Conservation (phyloP, 164 flowering plant species). For the Berberis vulgaris region DNA sequence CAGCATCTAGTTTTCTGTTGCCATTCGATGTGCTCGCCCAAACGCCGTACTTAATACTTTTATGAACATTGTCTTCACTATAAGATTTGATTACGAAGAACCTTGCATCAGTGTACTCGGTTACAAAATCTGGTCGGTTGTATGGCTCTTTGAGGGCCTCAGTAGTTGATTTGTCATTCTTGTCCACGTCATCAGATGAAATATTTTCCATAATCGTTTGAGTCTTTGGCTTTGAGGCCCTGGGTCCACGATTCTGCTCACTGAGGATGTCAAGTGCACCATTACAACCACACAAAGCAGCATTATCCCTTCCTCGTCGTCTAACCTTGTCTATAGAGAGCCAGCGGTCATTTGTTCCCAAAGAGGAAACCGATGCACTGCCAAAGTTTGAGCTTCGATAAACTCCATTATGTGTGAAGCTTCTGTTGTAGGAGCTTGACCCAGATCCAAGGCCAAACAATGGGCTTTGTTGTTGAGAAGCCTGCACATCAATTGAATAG, state of each 20-base stretch:
- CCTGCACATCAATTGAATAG: slow-evolving; percentile 26
- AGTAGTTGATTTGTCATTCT: slow-evolving; percentile 24
- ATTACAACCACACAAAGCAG: slow-evolving; percentile 43
- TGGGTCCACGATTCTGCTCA: slow-evolving; percentile 91
- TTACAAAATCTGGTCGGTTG: slow-evolving; percentile 59
- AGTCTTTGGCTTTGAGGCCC: slow-evolving; percentile 63
- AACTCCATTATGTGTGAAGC: slow-evolving; percentile 34
- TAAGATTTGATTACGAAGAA: slow-evolving; percentile 89
- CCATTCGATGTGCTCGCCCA: slow-evolving; percentile 98
- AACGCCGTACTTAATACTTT: slow-evolving; percentile 82
- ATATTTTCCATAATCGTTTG: slow-evolving; percentile 41
- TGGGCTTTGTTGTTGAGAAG: slow-evolving; percentile 55
- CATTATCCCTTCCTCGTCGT: slow-evolving; percentile 48
- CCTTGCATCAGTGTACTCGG: slow-evolving; percentile 64
- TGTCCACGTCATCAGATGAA: slow-evolving; percentile 25
- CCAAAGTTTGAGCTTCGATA: slow-evolving; percentile 44
- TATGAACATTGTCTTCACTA: slow-evolving; percentile 94
- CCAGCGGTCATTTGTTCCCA: slow-evolving; percentile 40
- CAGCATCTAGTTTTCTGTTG: slow-evolving; percentile 78
- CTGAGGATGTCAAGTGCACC: slow-evolving; percentile 48
- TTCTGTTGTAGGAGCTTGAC: slow-evolving; percentile 44
- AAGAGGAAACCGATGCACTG: slow-evolving; percentile 36
- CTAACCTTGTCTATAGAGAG: slow-evolving; percentile 47
- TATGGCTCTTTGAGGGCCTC: slow-evolving; percentile 24
- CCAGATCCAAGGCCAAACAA: slow-evolving; percentile 53